Evolutionary conservation across 768 basidiomycete species (phyloP), one percentile per base, ranked within the genome.

Genomic region (Tylopilus sp.): DNA sequence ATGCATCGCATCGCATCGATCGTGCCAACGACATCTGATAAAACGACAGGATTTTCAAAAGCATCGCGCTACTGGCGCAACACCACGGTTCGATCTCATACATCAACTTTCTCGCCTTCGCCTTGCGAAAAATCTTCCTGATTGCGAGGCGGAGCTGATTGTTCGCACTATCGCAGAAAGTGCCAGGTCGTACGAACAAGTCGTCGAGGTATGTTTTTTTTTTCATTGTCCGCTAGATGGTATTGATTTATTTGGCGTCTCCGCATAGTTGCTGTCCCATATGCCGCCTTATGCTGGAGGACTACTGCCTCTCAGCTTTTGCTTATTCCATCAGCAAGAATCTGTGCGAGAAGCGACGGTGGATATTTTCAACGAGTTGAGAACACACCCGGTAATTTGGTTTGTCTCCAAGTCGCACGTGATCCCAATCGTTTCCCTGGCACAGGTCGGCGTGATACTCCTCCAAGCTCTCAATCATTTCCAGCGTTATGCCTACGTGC

Each of bases 101-200:
- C 89, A 99, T 68, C 97, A 99, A 65, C 71, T 98, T 17, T 83
- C 83, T 54, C 82, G 93, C 16, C 77, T 99, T 36, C 81, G 92
- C 16, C 77, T 85, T 59, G 82, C 80, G 17, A 91, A 84, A 66
- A 79, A 76, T 48, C 75, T 98, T 70, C 63, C 81, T 1, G 88
- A 92, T 55, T 62, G 75, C 1, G 97, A 98, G 70, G 83, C 82
- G 0, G 78, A 84, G 56, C 61, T 82, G 33, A 94, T 98, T 49
- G 84, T 89, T 73, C 80, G 82, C 30, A 80, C 83, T 6, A 71
- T 99, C 11, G 82, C 83, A 1, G 84, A 87, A 29, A 82, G 80
- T 45, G 77, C 92, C 41, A 83, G 79, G 61, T 79, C 82, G 0
- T 97, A 98, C 61, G 92, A 95, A 47, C 91, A 96, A 67, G 86